Base-by-base conservation (phyloP, 768 basidiomycete species). In the Boletellus sp. region DNA sequence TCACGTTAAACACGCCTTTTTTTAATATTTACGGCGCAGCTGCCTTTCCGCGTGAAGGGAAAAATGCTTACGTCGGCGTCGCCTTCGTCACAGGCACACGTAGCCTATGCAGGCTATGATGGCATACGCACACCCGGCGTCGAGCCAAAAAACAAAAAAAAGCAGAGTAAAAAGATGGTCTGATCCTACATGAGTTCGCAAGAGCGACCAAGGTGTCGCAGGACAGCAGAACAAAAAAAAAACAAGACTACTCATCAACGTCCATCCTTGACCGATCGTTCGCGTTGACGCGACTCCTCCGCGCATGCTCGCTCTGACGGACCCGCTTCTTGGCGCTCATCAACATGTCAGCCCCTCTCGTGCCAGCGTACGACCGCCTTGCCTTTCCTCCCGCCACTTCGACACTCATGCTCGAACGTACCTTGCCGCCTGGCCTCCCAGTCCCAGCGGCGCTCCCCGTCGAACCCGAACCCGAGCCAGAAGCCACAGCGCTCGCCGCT, bases 291-390 rank as follows among this genome's bases (percentile, higher is more conserved):
- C 74, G 70, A 54, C 80, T 87, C 61, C 69, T 72, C 61, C 83
- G 72, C 19, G 77, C 74, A 59, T 84, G 82, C 71, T 90, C 88
- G 57, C 87, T 90, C 73, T 87, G 85, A 62, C 88, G 80, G 47
- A 78, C 80, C 53, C 80, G 72, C 68, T 81, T 87, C 78, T 84
- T 87, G 56, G 83, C 84, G 48, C 80, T 84, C 74, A 83, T 74
- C 61, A 79, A 48, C 54, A 81, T 57, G 31, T 69, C 71, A 63
- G 69, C 64, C 55, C 67, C 60, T 58, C 35, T 63, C 50, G 51
- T 51, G 24, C 61, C 67, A 5, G 54, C 36, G 61, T 65, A 50
- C 9, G 57, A 58, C 38, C 54, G 58, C 33, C 61, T 46, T 36
- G 44, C 28, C 53, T 51, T 68, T 28, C 11, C 11, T n/a, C 67